These are phyloP conservation scores for Phytopythium oedochilum DNA, from an alignment of 352 stramenopile genomes.

Conservation along the genomic window DNA sequence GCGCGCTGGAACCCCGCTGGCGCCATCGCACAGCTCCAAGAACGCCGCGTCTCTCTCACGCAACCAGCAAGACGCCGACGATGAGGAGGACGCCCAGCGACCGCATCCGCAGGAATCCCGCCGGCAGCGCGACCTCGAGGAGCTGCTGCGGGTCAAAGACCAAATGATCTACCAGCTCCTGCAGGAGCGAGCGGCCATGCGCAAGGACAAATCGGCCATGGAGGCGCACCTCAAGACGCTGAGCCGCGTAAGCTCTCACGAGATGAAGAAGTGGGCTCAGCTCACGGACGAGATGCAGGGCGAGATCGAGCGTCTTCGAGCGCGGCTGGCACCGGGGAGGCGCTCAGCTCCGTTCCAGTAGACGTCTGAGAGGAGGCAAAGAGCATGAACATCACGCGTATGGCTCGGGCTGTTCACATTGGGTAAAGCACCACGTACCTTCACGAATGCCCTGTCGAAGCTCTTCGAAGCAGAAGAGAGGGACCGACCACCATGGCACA, in stretches of 20 bases:
- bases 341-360: background rate
- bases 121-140: constrained; percentile 21
- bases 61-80: constrained; percentile 3
- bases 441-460: too few species aligned
- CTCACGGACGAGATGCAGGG: constrained; percentile 81
- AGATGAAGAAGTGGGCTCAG: constrained; percentile 81
- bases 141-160: constrained; percentile 64
- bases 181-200: constrained; percentile 53
- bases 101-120: background rate
- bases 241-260: constrained; percentile 59
- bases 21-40: background rate
- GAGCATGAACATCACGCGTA: background rate
- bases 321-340: constrained; percentile 10
- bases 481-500: background rate
- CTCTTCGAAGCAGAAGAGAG: too few species aligned
- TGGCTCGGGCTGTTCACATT: background rate
- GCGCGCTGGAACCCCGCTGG: background rate
- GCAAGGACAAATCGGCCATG: constrained; percentile 37
- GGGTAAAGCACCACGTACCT: too few species aligned
- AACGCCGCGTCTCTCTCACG: background rate
- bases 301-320: constrained; percentile 65
- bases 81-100: background rate
- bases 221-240: constrained; percentile 60
- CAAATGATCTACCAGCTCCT: constrained; percentile 82
- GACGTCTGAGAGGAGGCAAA: background rate